Percentiles rank a stretch among this genome's conserved stretches.
These are phyloP conservation scores for Xylariaceae sp. DNA, from an alignment of 2,329 filamentous ascomycete genomes.

Conservation along the genomic window DNA sequence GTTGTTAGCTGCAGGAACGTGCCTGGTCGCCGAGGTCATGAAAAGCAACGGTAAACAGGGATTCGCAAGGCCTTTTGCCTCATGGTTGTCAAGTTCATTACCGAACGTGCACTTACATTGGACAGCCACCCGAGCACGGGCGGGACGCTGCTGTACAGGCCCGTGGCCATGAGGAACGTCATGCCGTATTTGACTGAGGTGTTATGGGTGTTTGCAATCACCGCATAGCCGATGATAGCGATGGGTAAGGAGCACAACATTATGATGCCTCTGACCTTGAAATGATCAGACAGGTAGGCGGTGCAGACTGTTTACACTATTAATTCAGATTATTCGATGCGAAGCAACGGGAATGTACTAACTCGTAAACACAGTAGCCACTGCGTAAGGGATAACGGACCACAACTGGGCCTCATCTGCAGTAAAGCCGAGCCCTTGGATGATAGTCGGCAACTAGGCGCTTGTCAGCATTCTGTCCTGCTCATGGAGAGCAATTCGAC, in stretches of 20 bases:
- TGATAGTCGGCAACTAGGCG: slow-evolving; percentile 57
- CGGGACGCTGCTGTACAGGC: slow-evolving; percentile 60
- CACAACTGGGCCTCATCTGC: slow-evolving; percentile 57
- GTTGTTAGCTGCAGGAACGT: slow-evolving; percentile 13
- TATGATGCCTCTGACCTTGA: slow-evolving; percentile 55
- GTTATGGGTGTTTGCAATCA: slow-evolving; percentile 55
- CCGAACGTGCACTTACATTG: slow-evolving; percentile 38
- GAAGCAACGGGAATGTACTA: slow-evolving; percentile 15
- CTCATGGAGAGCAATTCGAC: too few species aligned
- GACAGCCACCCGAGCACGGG: slow-evolving; percentile 62
- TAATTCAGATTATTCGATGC: slow-evolving; percentile 8
- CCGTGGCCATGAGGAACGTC: slow-evolving; percentile 64
- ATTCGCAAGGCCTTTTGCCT: not conserved
- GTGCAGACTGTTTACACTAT: slow-evolving; percentile 39
- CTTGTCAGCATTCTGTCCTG: not conserved
- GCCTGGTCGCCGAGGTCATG: too few species aligned
- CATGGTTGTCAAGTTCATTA: too few species aligned
- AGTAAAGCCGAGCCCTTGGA: slow-evolving; percentile 52
- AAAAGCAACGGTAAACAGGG: too few species aligned
- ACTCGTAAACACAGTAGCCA: slow-evolving; percentile 54
- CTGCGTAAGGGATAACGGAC: slow-evolving; percentile 61
- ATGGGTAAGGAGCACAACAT: slow-evolving; percentile 62
- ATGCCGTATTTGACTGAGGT: slow-evolving; percentile 57
- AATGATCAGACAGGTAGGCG: slow-evolving; percentile 57
- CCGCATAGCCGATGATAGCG: slow-evolving; percentile 62